Base-by-base conservation (phyloP, 1,139 yeast genomes). In the Saccharomycopsis crataegensis region DNA sequence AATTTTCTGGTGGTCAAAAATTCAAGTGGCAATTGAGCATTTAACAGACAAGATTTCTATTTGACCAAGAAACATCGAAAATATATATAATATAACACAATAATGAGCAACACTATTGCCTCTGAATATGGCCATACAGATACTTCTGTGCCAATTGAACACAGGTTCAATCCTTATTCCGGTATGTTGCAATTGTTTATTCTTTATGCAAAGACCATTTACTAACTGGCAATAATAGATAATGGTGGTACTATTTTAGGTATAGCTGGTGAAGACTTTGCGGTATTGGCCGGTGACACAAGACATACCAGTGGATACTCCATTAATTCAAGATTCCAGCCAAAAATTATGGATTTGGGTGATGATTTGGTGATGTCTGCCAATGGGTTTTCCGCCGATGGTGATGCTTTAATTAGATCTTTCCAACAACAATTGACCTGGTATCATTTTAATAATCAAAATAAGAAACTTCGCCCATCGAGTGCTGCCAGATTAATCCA, bases 221-320 rank as follows among this genome's bases (percentile, higher is more conserved):
- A 38, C 16, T 38, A 38, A 16, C 42, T 3, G 42, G 16, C 6
- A 16, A n/a, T 38, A n/a, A n/a, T 42, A 60, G 97, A 93, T 69
- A 90, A 91, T 65, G 99, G 99, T 62, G 99, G 99, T 64, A 91
- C 98, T 7, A 93, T 91, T 56, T 74, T 93, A 61, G 99, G 98
- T 57, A 93, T 93, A 70, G 97, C 99, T 2, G 99, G 99, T 49
- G 88, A 88, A 66, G 98, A 93, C 70, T 93, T 90, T 65, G 97
- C 96, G 36, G 94, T 93, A 43, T 77, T 93, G 59, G 99, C 99
- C 1, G 98, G 99, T 50, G 99, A 94, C 69, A 93, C 99, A 22
- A 85, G 99, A 74, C 96, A 87, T 67, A 90, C 96, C 7, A 85
- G 86, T 41, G 99, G 97, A 40, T 93, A 89, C 72, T 84, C 90